Evolutionary conservation across 768 basidiomycete genomes (phyloP).

Genomic region (Filobasidium wieringae): DNA sequence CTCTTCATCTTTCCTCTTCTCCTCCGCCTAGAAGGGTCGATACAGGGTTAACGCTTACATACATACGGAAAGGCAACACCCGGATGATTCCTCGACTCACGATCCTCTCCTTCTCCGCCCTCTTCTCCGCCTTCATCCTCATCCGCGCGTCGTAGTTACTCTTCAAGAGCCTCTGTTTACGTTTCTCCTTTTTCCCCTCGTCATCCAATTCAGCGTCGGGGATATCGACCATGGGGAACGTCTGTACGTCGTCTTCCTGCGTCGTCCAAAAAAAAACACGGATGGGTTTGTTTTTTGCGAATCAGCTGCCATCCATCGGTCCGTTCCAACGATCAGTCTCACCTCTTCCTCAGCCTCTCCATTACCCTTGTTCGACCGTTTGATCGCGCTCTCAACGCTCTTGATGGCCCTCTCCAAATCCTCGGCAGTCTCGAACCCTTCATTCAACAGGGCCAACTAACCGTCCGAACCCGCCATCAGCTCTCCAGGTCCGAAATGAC

Average conservation of each 20-base stretch:
- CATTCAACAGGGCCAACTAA: constrained; percentile 53
- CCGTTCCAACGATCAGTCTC: not conserved
- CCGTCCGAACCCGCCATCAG: not conserved
- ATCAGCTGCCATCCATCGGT: too few relatives aligned
- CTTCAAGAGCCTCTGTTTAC: constrained; percentile 81
- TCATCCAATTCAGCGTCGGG: constrained; percentile 88
- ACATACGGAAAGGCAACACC: not conserved
- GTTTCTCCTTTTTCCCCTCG: constrained; percentile 85
- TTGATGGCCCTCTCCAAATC: constrained; percentile 51
- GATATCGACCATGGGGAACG: constrained; percentile 80
- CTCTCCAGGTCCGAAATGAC: constrained; percentile 1
- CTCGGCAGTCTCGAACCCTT: constrained; percentile 49
- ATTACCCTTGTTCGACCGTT: constrained; percentile 48
- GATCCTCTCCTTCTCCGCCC: constrained; percentile 54
- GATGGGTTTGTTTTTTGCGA: not conserved
- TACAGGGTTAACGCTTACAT: not conserved
- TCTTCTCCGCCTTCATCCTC: constrained; percentile 73
- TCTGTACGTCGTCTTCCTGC: constrained; percentile 31
- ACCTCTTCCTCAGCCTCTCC: constrained; percentile 19
- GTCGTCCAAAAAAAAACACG: not conserved
- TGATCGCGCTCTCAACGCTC: constrained; percentile 46
- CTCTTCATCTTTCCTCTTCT: constrained; percentile 57
- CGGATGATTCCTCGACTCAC: constrained; percentile 13
- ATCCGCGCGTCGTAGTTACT: constrained; percentile 85
- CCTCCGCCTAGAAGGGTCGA: constrained; percentile 30